These are phyloP conservation scores for Penicillium decumbens DNA, from an alignment of 2,329 filamentous ascomycete genomes.

Conservation along the genomic window DNA sequence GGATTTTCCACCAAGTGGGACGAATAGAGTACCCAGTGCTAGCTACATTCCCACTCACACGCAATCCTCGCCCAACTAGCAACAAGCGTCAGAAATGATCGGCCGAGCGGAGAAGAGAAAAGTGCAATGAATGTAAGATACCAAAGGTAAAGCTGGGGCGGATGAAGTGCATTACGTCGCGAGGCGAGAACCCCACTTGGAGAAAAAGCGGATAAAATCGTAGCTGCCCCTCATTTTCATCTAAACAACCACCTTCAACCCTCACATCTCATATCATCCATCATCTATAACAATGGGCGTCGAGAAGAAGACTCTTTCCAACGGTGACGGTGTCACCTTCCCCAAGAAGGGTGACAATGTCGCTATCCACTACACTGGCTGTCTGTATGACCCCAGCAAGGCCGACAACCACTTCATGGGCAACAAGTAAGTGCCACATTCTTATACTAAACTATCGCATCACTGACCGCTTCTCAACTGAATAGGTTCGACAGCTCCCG, in stretches of 20 bases:
- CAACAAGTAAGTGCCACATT: slow-evolving; percentile 55
- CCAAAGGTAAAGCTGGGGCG: not conserved
- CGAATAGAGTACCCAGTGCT: not conserved
- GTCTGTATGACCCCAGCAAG: slow-evolving; percentile 63
- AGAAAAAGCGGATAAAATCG: slow-evolving; percentile 11
- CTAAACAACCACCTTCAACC: not conserved
- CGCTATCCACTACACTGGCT: slow-evolving; percentile 88
- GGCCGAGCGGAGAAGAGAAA: not conserved
- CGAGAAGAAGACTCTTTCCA: slow-evolving; percentile 58
- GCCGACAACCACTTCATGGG: slow-evolving; percentile 62
- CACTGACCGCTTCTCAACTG: not conserved
- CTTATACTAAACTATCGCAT: not conserved
- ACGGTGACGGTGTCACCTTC: slow-evolving; percentile 58
- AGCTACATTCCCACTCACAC: not conserved
- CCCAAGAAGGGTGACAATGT: slow-evolving; percentile 68
- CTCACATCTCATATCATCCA: not conserved
- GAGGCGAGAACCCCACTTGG: slow-evolving; percentile 7
- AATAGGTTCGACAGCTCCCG: slow-evolving; percentile 83
- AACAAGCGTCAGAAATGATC: not conserved
- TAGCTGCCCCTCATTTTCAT: slow-evolving; percentile 5
- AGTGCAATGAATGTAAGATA: not conserved
- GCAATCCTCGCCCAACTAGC: not conserved
- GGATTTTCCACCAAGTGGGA: not conserved
- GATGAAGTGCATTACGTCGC: slow-evolving; percentile 5
- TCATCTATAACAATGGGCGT: slow-evolving; percentile 59